Evolutionary conservation across 805 yeast genomes (phyloP), one percentile per base, ranked within the genome.

Genomic region (Candida ponderosae): DNA sequence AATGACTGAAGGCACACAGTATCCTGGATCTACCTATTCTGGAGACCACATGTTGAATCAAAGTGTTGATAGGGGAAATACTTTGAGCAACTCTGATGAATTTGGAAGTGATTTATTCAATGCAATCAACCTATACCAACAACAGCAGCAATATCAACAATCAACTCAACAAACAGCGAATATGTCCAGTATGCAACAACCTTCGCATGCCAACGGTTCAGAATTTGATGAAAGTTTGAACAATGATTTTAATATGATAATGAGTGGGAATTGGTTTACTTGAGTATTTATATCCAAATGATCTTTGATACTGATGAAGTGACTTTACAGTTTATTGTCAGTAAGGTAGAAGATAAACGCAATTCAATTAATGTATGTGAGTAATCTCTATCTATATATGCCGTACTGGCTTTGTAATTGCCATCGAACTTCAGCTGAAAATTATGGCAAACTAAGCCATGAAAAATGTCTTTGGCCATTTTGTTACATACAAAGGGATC

Each of bases 181-280:
- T 13, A 14, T 18, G 11, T 23, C 27, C 15, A 31, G 29, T 29
- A 27, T 30, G 5, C 24, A 37, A 3, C 15, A 7, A 21, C 36
- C 24, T 23, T 17, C 46, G 36, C 4, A 30, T 42, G 36, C 39
- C 36, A 3, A 29, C 17, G 8, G 32, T 33, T 33, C 34, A 37
- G 28, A 18, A 38, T 26, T 41, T 34, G 10, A 32, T 19, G 4
- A 35, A 38, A 18, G 6, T 33, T 13, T 11, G 15, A 34, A 28
- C 14, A 9, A 34, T 33, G 56, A 50, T 27, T 37, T 45, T 14
- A 41, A 43, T 18, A 35, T 30, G 11, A 34, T 50, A 49, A 38
- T 51, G 43, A 37, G 40, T 11, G 48, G 46, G 3, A 44, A 42
- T n/a, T 52, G 57, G 57, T 51, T 51, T 32, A 43, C 33, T 32